phyloP scores from a whole-genome alignment of 1,284 basidiomycete genomes.

The Rugosomyces carneus region DNA sequence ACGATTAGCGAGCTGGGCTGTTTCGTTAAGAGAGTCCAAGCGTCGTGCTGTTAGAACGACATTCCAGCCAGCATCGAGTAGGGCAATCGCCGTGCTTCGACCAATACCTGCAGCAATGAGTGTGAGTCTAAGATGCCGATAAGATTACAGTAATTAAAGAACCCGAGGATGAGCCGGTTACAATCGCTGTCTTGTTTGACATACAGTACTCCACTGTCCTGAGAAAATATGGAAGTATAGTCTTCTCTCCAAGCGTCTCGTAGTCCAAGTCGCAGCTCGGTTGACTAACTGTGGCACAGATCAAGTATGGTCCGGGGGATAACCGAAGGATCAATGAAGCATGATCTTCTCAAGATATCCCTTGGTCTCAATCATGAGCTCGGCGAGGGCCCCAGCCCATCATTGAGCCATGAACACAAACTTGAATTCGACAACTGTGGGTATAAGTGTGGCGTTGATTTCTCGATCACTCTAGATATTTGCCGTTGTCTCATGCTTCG shows the following conservation, averaged over 20 bases:
- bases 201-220: not conserved
- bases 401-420: no score
- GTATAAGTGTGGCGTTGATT: no score
- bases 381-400: no score
- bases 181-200: constrained; percentile 26
- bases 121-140: not conserved
- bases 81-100: constrained; percentile 34
- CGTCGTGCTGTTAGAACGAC: constrained; percentile 57
- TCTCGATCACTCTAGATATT: no score
- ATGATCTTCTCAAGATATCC: no score
- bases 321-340: no score
- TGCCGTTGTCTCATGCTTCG: no score
- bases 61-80: constrained; percentile 52
- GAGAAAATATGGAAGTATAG: not conserved
- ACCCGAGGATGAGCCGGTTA: constrained; percentile 28
- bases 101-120: constrained; percentile 27
- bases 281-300: no score
- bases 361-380: no score
- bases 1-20: constrained; percentile 40
- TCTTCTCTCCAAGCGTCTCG: not conserved
- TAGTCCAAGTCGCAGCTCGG: no score
- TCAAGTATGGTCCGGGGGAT: no score
- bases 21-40: constrained; percentile 51
- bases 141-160: not conserved
- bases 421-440: no score